Evolutionary conservation across 164 flowering plant species (phyloP).

Genomic region (Chimonanthus salicifolius): DNA sequence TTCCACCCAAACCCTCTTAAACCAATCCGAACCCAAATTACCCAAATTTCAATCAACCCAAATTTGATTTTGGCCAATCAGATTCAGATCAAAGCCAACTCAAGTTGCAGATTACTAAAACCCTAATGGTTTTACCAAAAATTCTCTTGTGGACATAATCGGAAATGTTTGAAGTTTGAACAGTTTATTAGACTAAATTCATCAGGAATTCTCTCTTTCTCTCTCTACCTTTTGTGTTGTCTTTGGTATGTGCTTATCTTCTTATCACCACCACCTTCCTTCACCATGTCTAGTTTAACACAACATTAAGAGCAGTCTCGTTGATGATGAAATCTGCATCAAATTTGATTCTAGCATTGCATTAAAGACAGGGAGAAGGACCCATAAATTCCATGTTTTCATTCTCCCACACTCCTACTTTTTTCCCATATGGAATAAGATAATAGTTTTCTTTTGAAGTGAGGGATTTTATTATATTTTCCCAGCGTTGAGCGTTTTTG

Average conservation of each 20-base stretch:
- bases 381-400: not conserved
- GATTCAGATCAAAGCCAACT: no score
- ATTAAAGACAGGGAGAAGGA: slow-evolving; percentile 9
- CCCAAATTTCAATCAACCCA: no score
- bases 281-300: slow-evolving; percentile 16
- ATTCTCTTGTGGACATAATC: no score
- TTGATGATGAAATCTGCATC: slow-evolving; percentile 30
- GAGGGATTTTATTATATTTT: not conserved
- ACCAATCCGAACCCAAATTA: no score
- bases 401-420: not conserved
- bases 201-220: not conserved
- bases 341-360: not conserved
- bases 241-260: slow-evolving; percentile 16
- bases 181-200: no score
- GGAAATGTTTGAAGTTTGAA: no score
- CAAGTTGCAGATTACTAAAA: no score
- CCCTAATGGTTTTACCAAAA: no score
- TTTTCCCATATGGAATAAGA: not conserved
- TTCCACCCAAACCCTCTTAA: no score
- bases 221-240: not conserved
- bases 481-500: not conserved
- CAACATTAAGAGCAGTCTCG: slow-evolving; percentile 20
- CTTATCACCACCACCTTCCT: slow-evolving; percentile 15
- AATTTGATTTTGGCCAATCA: no score
- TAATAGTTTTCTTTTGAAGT: not conserved